Conservation (phyloP, 2,329 filamentous ascomycete genomes). For the Cladorrhinum sp. region DNA sequence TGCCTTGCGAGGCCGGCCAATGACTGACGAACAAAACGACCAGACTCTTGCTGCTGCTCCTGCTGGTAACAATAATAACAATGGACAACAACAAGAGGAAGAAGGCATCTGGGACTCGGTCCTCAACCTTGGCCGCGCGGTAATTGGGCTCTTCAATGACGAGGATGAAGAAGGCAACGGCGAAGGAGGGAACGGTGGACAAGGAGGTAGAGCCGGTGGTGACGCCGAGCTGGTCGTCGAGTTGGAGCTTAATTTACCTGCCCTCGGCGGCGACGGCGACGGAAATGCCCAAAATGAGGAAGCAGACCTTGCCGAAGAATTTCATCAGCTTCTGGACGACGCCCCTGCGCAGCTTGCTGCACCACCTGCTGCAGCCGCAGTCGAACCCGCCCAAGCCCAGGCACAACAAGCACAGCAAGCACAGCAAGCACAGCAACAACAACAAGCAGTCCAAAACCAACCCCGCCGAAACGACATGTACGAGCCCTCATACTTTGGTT, state of each 20-base stretch:
- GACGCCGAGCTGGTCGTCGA: slow-evolving; percentile 27
- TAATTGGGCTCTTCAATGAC: slow-evolving; percentile 15
- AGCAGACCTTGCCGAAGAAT: slow-evolving; percentile 18
- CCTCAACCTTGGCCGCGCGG: slow-evolving; percentile 15
- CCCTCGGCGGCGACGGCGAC: slow-evolving; percentile 16
- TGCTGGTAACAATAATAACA: slow-evolving; percentile 2
- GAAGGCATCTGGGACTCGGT: slow-evolving; percentile 14
- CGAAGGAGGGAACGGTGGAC: slow-evolving; percentile 3
- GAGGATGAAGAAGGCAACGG: not conserved
- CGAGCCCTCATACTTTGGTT: slow-evolving; percentile 30
- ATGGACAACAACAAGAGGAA: not conserved
- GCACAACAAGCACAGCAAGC: not conserved
- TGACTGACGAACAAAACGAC: slow-evolving; percentile 22
- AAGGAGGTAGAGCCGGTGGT: not conserved
- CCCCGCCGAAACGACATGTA: slow-evolving; percentile 28
- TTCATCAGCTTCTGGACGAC: slow-evolving; percentile 3
- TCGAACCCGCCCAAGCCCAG: not conserved
- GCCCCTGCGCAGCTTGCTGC: not conserved
- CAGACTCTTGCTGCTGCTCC: not conserved
- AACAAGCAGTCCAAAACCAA: slow-evolving; percentile 3
- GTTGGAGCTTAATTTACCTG: slow-evolving; percentile 26
- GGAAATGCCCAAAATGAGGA: slow-evolving; percentile 40
- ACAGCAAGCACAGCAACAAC: slow-evolving; percentile 7
- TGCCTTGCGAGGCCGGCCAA: slow-evolving; percentile 39
- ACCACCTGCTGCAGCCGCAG: not conserved